These are phyloP conservation scores for Abrus precatorius DNA, from an alignment of 306 rosid genomes.

Conservation along the genomic window DNA sequence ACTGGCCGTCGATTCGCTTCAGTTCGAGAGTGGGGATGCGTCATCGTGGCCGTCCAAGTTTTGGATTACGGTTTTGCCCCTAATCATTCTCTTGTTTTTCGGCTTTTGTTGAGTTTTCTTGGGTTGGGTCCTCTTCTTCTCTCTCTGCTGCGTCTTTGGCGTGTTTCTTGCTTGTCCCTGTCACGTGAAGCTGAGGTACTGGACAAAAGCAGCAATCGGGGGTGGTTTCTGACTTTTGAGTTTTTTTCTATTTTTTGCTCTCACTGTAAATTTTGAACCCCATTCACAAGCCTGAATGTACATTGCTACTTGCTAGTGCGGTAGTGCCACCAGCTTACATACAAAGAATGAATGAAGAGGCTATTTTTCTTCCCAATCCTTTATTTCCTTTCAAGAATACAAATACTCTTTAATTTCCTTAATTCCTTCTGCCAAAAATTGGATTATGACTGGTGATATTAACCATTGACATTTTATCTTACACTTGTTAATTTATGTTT, in stretches of 20 bases:
- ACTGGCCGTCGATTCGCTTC: conserved; percentile 92
- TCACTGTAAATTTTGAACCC: conserved; percentile 60
- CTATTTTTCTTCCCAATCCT: background rate
- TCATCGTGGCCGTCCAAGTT: conserved; percentile 53
- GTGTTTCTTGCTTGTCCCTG: conserved; percentile 55
- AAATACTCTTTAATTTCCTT: too few relatives aligned
- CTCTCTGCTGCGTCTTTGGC: conserved; percentile 3
- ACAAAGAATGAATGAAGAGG: background rate
- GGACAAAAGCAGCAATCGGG: conserved; percentile 61
- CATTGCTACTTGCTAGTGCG: conserved; percentile 7
- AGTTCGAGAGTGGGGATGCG: conserved; percentile 66
- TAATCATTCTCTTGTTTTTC: conserved; percentile 45
- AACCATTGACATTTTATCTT: too few relatives aligned
- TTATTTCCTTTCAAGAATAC: background rate
- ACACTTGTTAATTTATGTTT: background rate
- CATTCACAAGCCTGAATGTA: conserved; percentile 38
- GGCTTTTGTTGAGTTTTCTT: conserved; percentile 40
- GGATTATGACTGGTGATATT: too few relatives aligned
- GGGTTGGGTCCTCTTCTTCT: conserved; percentile 10
- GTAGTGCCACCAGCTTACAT: conserved; percentile 14
- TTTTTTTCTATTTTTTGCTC: conserved; percentile 46
- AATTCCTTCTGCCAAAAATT: too few relatives aligned
- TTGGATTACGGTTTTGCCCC: conserved; percentile 60
- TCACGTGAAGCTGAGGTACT: conserved; percentile 78
- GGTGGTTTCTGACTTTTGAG: conserved; percentile 52